Evolutionary conservation across 2,329 filamentous ascomycete genomes (phyloP), one percentile per base, ranked within the genome.

Genomic region (Onygena corvina): DNA sequence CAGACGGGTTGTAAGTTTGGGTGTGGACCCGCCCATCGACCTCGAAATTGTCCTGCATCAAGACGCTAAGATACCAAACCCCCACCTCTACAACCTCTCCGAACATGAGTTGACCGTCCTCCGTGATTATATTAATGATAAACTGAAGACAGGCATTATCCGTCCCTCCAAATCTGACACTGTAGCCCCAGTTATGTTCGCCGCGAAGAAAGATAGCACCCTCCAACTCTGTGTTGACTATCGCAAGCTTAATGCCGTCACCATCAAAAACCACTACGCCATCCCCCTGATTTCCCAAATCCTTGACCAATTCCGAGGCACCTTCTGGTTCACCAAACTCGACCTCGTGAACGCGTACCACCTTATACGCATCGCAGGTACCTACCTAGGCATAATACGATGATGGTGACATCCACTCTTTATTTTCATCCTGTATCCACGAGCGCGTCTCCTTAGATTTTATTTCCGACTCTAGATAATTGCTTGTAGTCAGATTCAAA

Each of bases 181-280:
- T 5, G n/a, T 1, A 46, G 2, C n/a, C 12, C n/a, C 9, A 2
- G 18, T 46, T 8, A 8, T 46, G 3, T 30, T 46, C 16, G 16
- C 21, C n/a, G 6, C 3, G 11, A 49, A 44, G 21, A 20, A 25
- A 30, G 47, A 46, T 44, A 18, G 30, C 12, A 33, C n/a, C 21
- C n/a, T 45, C 20, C 20, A 38, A 25, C 12, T 35, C 14, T 45
- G 16, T 27, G 50, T 66, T 2, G 54, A 67, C 45, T 66, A 64
- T 40, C n/a, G 52, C 23, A 35, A 46, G 1, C 45, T 67, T 27
- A 67, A 67, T 46, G 18, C 35, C 3, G 53, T 65, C 20, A 66
- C 54, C 1, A 48, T 57, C n/a, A 67, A 67, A 47, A 57, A 65
- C 50, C 21, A 49, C 2, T 60, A 61, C 33, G 54, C 49, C 0